phyloP scores from a whole-genome alignment of 106 monocot species.

The Dioscorea alata region DNA sequence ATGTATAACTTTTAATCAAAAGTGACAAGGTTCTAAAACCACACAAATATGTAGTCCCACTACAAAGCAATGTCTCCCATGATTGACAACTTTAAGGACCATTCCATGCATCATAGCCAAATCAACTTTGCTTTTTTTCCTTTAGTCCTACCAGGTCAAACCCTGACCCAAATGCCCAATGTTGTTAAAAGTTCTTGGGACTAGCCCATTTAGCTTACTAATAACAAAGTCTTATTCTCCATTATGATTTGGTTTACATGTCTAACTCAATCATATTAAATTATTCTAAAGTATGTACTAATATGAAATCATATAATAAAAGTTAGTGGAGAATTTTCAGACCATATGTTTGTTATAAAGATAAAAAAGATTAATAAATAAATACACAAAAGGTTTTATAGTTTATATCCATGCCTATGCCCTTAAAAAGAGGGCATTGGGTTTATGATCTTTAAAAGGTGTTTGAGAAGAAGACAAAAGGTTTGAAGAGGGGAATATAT shows the following conservation, averaged over 20 bases:
- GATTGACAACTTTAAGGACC: constrained; percentile 24
- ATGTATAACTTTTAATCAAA: no score
- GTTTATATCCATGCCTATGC: constrained; percentile 5
- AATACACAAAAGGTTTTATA: constrained; percentile 2
- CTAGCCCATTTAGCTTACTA: neutral
- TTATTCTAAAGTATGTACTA: constrained; percentile 4
- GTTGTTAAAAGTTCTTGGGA: neutral
- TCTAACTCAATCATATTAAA: neutral
- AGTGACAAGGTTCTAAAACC: no score
- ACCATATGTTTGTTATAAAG: constrained; percentile 5
- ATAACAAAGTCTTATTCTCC: neutral
- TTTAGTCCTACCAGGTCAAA: neutral
- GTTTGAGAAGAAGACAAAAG: constrained; percentile 25
- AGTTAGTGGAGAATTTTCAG: constrained; percentile 12
- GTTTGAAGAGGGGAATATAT: constrained; percentile 14
- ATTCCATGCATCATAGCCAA: constrained; percentile 19
- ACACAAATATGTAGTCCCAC: no score
- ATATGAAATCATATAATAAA: neutral
- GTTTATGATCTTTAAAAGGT: constrained; percentile 19
- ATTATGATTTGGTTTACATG: constrained; percentile 1
- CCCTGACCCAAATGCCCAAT: no score
- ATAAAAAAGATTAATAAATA: neutral
- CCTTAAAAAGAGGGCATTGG: constrained; percentile 18
- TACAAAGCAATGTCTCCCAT: constrained; percentile 7
- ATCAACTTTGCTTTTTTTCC: constrained; percentile 3